phyloP scores from a whole-genome alignment of 225 moss, liverwort and hornwort species.

The Sphagnum contortum region DNA sequence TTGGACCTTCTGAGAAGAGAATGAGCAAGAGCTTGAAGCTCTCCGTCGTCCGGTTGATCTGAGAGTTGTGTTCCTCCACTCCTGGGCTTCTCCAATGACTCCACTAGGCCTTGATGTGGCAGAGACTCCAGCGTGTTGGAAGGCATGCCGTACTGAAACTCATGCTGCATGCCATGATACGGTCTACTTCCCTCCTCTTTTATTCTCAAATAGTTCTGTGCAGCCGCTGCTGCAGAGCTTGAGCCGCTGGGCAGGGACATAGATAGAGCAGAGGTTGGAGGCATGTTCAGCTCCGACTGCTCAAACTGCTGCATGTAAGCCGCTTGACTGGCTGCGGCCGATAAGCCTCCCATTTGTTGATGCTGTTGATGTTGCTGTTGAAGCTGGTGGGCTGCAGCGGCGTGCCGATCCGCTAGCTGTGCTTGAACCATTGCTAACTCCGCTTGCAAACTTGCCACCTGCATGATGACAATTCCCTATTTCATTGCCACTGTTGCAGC shows the following conservation, averaged over 20 bases:
- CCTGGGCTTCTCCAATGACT: conserved; percentile 53
- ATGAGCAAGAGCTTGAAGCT: conserved; percentile 45
- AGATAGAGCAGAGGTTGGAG: conserved; percentile 41
- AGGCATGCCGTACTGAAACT: conserved; percentile 52
- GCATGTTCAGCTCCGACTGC: conserved; percentile 38
- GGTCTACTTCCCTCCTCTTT: conserved; percentile 65
- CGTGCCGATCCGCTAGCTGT: conserved; percentile 67
- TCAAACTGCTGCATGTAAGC: conserved; percentile 43
- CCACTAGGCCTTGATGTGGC: conserved; percentile 42
- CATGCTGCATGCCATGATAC: conserved; percentile 68
- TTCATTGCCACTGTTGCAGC: no score
- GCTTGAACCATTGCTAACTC: conserved; percentile 92
- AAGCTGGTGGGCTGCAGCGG: conserved; percentile 43
- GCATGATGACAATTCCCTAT: not conserved
- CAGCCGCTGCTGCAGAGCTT: conserved; percentile 19
- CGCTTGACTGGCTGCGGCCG: not conserved
- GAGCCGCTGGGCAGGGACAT: conserved; percentile 63
- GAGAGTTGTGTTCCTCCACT: conserved; percentile 25
- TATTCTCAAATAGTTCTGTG: conserved; percentile 37
- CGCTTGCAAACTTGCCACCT: conserved; percentile 93
- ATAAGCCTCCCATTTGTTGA: conserved; percentile 23
- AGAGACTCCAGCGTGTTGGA: conserved; percentile 55
- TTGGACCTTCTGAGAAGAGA: conserved; percentile 14
- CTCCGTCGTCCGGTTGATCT: conserved; percentile 56
- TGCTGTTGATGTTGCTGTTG: conserved; percentile 50